These are phyloP conservation scores for Thalassia testudinum DNA, from an alignment of 116 monocot species.

Conservation along the genomic window DNA sequence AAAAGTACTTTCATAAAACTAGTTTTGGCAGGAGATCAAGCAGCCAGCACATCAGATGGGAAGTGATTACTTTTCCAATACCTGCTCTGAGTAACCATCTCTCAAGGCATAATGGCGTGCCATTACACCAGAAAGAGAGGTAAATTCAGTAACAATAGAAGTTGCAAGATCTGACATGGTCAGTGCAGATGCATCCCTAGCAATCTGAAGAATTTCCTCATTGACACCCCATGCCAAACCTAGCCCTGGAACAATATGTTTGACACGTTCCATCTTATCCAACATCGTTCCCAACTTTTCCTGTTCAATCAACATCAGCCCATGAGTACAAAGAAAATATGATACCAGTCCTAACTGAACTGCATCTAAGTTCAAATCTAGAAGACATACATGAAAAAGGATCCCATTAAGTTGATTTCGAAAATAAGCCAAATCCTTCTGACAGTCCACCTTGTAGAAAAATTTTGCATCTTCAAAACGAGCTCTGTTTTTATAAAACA, in stretches of 20 bases:
- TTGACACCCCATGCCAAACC: slow-evolving; percentile 36
- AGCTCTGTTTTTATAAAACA: slow-evolving; percentile 40
- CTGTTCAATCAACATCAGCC: slow-evolving; percentile 25
- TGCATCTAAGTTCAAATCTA: not conserved
- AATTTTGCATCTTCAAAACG: slow-evolving; percentile 96
- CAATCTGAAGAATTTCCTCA: slow-evolving; percentile 22
- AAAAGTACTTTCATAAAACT: too few species aligned
- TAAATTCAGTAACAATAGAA: slow-evolving; percentile 83
- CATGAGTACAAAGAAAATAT: too few species aligned
- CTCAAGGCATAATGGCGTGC: slow-evolving; percentile 86
- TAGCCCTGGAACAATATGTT: slow-evolving; percentile 43
- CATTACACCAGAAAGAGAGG: slow-evolving; percentile 89
- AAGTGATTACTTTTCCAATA: slow-evolving; percentile 1
- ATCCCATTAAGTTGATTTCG: slow-evolving; percentile 62
- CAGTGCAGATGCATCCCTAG: slow-evolving; percentile 58
- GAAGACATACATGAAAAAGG: slow-evolving; percentile 78
- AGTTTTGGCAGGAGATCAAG: too few species aligned
- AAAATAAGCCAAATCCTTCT: slow-evolving; percentile 67
- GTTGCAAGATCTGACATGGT: slow-evolving; percentile 97
- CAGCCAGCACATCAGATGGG: too few species aligned
- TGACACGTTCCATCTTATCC: slow-evolving; percentile 62
- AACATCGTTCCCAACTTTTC: slow-evolving; percentile 93
- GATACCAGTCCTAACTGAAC: too few species aligned
- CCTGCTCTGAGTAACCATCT: slow-evolving; percentile 67
- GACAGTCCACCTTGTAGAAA: slow-evolving; percentile 79